A percentile compares a stretch with the other conserved stretches of the same genome.
Conservation (phyloP, 2,329 filamentous ascomycete species). For the Pestalotiopsis sp. region DNA sequence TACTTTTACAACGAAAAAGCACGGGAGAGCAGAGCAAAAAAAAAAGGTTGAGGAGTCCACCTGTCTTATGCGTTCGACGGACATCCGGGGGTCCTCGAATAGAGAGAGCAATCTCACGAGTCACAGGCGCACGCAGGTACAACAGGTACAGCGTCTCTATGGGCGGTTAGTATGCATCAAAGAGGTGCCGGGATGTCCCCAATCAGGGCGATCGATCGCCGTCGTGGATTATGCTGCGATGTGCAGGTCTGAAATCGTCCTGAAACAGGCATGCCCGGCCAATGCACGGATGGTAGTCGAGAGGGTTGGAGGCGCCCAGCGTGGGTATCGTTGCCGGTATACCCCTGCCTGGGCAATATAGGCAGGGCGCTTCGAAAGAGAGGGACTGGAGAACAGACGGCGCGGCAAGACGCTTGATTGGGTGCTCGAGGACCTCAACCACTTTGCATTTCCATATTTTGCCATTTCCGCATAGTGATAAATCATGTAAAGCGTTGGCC, state of each 20-base stretch:
- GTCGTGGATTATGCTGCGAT: constrained; percentile 22
- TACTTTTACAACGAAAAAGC: neutral
- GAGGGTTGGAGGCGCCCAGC: neutral
- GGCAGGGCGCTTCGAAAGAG: neutral
- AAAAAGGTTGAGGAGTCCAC: constrained; percentile 17
- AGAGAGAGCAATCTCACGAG: constrained; percentile 16
- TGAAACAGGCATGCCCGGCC: constrained; percentile 33
- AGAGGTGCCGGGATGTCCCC: constrained; percentile 10
- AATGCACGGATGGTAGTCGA: constrained; percentile 14
- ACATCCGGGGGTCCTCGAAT: constrained; percentile 15
- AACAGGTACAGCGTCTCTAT: neutral
- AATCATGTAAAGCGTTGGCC: neutral
- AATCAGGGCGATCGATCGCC: constrained; percentile 10
- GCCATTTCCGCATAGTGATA: neutral
- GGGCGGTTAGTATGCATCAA: neutral
- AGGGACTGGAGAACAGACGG: neutral
- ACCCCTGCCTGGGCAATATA: constrained; percentile 6
- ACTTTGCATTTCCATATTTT: neutral
- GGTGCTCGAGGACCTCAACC: too few relatives aligned
- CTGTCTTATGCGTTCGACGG: constrained; percentile 22
- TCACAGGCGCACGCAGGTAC: too few relatives aligned
- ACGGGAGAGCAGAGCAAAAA: constrained; percentile 10
- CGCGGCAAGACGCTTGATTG: neutral
- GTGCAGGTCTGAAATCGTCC: constrained; percentile 32
- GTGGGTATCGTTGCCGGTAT: neutral